Evolutionary conservation across 176 grass and related monocot species (phyloP), one percentile per base, ranked within the genome.

Genomic region (Oryza meyeriana): DNA sequence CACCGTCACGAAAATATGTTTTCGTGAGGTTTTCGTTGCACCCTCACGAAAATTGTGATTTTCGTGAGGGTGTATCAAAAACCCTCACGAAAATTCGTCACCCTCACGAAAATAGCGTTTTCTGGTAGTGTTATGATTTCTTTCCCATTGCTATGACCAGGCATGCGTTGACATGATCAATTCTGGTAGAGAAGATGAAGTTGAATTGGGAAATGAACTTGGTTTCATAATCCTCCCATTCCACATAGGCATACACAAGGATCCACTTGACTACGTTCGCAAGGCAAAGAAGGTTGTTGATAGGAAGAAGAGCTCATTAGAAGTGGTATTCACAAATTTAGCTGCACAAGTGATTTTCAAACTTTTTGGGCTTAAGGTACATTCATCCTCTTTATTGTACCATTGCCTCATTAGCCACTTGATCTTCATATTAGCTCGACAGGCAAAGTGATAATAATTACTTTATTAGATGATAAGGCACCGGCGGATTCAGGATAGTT

Each of bases 291-390:
- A 71, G 36, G 84, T 80, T 40, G 85, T 88, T 39, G 79, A 85
- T 7, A 92, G 89, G 87, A 97, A 97, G 57, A 97, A 97, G 85
- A 97, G 69, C 47, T 94, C 94, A 1, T 55, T 97, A 11, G 91
- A 97, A 75, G 82, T 88, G 25, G 79, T 92, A 44, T 90, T 90
- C 68, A 94, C 91, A 6, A 91, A 92, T 80, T 8, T 88, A 28
- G 76, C 71, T 25, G 87, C 72, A 57, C 62, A 94, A 30, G 18
- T 92, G 20, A 75, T 94, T 13, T 61, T 94, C 74, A 92, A 87
- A 83, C 29, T 85, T 58, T 94, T 94, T 24, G 94, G 91, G 35
- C 84, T 88, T 5, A 85, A 97, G 85, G 91, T 94, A 75, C 10
- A 50, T 69, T 28, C 44, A 30, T 50, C 63, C 16, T 73, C 47